These are phyloP conservation scores for Lachnellula subtilissima DNA, from an alignment of 2,329 filamentous ascomycete species.

Conservation along the genomic window DNA sequence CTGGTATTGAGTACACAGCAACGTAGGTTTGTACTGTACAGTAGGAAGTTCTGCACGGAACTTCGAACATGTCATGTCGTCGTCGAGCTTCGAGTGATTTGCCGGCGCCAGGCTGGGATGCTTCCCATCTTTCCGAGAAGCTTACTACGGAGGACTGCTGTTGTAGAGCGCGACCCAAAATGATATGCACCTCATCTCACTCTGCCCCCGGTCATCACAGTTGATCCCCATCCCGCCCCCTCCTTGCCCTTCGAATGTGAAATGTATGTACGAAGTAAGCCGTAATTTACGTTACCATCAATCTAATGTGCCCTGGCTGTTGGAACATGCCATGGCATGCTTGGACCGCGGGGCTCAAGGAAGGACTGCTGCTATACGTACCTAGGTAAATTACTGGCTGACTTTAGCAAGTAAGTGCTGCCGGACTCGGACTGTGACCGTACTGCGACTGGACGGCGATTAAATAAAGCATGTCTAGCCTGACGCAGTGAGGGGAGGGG, in stretches of 20 bases:
- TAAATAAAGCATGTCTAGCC: conserved; percentile 4
- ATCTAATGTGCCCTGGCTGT: not conserved
- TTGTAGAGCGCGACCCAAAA: not conserved
- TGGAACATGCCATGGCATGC: not conserved
- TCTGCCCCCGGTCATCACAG: not conserved
- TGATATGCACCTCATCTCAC: not conserved
- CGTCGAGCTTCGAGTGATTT: not conserved
- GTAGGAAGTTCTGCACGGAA: too few relatives aligned
- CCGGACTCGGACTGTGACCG: not conserved
- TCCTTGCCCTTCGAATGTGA: not conserved
- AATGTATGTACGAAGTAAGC: not conserved
- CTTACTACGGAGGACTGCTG: not conserved
- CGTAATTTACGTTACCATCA: too few relatives aligned
- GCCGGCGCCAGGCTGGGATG: not conserved
- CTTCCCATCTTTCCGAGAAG: not conserved
- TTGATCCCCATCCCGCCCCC: not conserved
- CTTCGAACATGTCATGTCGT: not conserved
- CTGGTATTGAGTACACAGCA: not conserved
- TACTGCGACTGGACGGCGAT: not conserved
- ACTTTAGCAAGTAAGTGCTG: not conserved
- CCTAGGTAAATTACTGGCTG: not conserved
- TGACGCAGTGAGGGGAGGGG: not conserved
- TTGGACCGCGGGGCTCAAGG: not conserved
- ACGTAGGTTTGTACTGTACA: not conserved
- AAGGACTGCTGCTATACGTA: not conserved